Base-by-base conservation (phyloP, 2,329 filamentous ascomycete species). In the Penicillium sp. region DNA sequence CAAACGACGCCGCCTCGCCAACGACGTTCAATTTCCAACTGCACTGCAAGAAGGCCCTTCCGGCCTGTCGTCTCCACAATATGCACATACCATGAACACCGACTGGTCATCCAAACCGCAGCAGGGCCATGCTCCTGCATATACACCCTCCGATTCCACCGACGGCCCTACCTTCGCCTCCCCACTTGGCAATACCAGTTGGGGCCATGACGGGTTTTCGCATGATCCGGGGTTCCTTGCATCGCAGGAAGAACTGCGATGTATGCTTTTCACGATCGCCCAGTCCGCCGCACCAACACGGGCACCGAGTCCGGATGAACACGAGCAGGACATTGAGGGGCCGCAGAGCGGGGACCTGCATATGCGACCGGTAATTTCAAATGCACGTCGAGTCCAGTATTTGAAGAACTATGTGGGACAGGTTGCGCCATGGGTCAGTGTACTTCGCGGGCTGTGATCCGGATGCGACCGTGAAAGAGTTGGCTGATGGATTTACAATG, bases 371-470 rank as follows among this genome's bases (percentile, higher is more conserved):
- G 63, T 66, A 8, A 58, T 79, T 16, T 71, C 74, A 0, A 70
- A 65, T n/a, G 61, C 64, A 1, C 67, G 71, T 9, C 65, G 75
- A 19, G 61, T 79, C 4, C 67, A 73, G 45, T 80, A 78, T 49
- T 63, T 81, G 35, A 77, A 79, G 43, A 79, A 82, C 45, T 85
- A 82, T 67, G 77, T 84, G 22, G 77, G 78, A 1, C 78, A 84
- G 55, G 78, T 83, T 42, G 82, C 82, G 3, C 79, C 79, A 22
- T 84, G 82, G 81, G 78, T 80, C 58, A 56, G 69, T 63, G 4
- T 22, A 3, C 16, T 49, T 13, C 24, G 1, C 27, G 8, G 13
- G 3, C 37, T 9, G 19, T 53, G 22, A 29, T 42, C 10, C 16
- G 16, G 10, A 35, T 16, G 44, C 13, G 24, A 14, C 10, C 31